These are phyloP conservation scores for Rhizophora mangle DNA, from an alignment of 345 rosid genomes.

Conservation along the genomic window DNA sequence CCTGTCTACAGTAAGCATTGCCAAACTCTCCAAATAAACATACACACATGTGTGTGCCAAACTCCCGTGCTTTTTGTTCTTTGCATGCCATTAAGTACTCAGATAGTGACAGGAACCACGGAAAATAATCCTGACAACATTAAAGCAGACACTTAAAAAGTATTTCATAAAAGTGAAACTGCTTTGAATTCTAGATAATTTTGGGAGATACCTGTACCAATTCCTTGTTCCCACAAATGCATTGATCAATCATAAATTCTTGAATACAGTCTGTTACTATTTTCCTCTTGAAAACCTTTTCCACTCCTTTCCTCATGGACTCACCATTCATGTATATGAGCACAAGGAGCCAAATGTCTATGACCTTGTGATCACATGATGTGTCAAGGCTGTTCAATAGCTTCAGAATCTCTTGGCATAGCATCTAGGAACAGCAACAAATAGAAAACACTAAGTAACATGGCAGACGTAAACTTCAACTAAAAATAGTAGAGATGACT, in stretches of 20 bases:
- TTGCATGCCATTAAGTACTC: slow-evolving; percentile 71
- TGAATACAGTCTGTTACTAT: slow-evolving; percentile 61
- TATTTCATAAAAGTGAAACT: slow-evolving; percentile 8
- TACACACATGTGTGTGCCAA: slow-evolving; percentile 53
- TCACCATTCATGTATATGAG: slow-evolving; percentile 64
- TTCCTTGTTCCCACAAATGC: slow-evolving; percentile 62
- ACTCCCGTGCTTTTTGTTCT: slow-evolving; percentile 70
- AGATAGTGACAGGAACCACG: slow-evolving; percentile 62
- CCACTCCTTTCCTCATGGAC: slow-evolving; percentile 47
- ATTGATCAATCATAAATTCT: slow-evolving; percentile 62
- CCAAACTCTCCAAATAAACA: slow-evolving; percentile 64
- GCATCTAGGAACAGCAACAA: slow-evolving; percentile 44
- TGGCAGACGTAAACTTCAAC: slow-evolving; percentile 9
- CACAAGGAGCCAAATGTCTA: slow-evolving; percentile 77
- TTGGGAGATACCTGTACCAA: slow-evolving; percentile 51
- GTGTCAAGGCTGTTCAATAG: slow-evolving; percentile 57
- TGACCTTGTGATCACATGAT: slow-evolving; percentile 70
- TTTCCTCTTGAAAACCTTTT: slow-evolving; percentile 68
- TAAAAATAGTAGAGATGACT: slow-evolving; percentile 18
- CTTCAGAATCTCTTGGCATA: slow-evolving; percentile 74
- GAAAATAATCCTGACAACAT: slow-evolving; percentile 58
- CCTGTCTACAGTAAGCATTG: slow-evolving; percentile 68
- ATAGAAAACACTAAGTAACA: background rate
- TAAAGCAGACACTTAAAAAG: slow-evolving; percentile 13
- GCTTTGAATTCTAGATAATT: slow-evolving; percentile 4